These are phyloP conservation scores for Peniophora sp. DNA, from an alignment of 1,284 basidiomycete species.

Conservation along the genomic window DNA sequence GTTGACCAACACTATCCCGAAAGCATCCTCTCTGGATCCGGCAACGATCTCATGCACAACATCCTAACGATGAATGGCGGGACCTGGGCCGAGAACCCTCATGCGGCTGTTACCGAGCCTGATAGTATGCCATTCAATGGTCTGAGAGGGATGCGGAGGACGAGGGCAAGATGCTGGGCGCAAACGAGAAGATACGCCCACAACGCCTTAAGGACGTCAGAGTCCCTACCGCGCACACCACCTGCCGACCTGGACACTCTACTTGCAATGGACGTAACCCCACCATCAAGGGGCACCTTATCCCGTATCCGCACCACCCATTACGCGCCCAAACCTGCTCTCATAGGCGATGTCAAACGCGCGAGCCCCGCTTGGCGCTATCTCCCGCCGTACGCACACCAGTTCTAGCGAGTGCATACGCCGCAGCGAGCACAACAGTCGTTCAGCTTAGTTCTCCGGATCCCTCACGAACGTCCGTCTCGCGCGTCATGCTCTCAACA, in stretches of 20 bases:
- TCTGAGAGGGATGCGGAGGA: too few relatives aligned
- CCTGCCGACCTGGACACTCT: conserved; percentile 61
- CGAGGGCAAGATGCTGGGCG: too few relatives aligned
- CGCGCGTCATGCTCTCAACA: conserved; percentile 77
- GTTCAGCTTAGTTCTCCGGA: conserved; percentile 98
- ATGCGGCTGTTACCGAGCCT: conserved; percentile 67
- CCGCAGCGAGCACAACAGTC: conserved; percentile 83
- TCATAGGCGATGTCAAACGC: too few relatives aligned
- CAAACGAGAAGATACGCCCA: conserved; percentile 54
- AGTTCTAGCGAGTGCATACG: conserved; percentile 83
- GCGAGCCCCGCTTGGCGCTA: too few relatives aligned
- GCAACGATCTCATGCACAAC: conserved; percentile 77
- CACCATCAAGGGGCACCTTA: conserved; percentile 69
- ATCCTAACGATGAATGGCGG: conserved; percentile 83
- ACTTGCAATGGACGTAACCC: conserved; percentile 72
- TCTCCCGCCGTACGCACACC: conserved; percentile 74
- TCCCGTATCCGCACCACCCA: conserved; percentile 43
- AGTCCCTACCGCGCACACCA: conserved; percentile 66
- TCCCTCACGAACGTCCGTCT: conserved; percentile 87
- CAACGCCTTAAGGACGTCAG: too few relatives aligned
- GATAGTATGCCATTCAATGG: too few relatives aligned
- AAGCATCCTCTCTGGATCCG: conserved; percentile 86
- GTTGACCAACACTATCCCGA: conserved; percentile 99
- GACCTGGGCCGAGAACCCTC: conserved; percentile 79
- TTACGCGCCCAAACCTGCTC: conserved; percentile 75